Evolutionary conservation across 2,329 filamentous ascomycete species (phyloP), one percentile per base, ranked within the genome.

Genomic region (Neonectria ditissima): DNA sequence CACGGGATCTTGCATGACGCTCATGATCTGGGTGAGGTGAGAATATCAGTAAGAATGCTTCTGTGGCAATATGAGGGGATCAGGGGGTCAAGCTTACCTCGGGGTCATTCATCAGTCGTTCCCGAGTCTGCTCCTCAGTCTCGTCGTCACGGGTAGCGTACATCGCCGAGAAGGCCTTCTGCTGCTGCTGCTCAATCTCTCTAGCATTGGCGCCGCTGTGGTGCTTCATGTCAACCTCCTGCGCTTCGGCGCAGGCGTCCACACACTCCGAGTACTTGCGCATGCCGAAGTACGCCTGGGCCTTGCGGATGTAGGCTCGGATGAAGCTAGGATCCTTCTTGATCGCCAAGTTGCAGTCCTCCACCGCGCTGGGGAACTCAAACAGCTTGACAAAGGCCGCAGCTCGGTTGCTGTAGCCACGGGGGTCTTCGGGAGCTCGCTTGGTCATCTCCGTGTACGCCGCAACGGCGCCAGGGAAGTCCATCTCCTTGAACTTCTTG

Each of bases 391-490:
- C 92, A 75, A 98, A 93, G 48, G 96, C 97, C 5, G 96, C 96
- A 7, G 96, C 96, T 72, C 96, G 94, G 87, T 99, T 99, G 78
- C 92, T 97, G 86, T 96, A 99, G 45, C 96, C 95, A 72, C 97
- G 91, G 43, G 96, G 91, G 76, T 99, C 96, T 1, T 97, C 87
- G 6, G 97, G 96, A 0, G 93, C 91, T 62, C 96, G 94, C 87
- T 97, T 97, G 80, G 92, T 92, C 94, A 98, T 97, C 83, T 99
- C 96, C 1, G 86, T 89, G 84, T 99, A 99, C 1, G 95, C 93
- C 47, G 93, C 94, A 28, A 99, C 94, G 10, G 96, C 96, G 56
- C 88, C 96, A 11, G 96, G 95, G 92, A 94, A 98, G 81, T 99
- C 94, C 32, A 88, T 91, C 74, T 94, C 93, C 86, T 98, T 98